These are phyloP conservation scores for Anthoceros angustus DNA, from an alignment of 225 moss, liverwort and hornwort genomes.

Conservation along the genomic window DNA sequence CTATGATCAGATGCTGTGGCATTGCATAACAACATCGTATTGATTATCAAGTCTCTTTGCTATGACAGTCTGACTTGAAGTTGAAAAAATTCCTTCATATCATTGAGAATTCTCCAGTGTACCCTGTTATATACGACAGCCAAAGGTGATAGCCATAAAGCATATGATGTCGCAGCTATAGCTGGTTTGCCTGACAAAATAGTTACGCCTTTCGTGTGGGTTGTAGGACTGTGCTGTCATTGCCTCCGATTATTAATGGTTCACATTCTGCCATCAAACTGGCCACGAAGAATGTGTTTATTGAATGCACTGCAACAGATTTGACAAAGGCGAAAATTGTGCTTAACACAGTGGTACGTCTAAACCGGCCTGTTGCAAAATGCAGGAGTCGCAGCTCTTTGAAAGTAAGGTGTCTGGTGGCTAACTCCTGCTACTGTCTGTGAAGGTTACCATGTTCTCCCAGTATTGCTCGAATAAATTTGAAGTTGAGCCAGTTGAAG, in stretches of 20 bases:
- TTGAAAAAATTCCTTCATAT: slow-evolving; percentile 86
- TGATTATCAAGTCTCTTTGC: slow-evolving; percentile 2
- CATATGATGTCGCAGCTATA: slow-evolving; percentile 6
- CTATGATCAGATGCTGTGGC: not conserved
- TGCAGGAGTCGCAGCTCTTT: not conserved
- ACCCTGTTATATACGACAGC: slow-evolving; percentile 82
- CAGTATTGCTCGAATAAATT: slow-evolving; percentile 64
- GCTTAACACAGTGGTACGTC: slow-evolving; percentile 74
- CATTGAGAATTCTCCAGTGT: slow-evolving; percentile 66
- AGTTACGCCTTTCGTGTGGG: not conserved
- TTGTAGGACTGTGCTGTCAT: slow-evolving; percentile 65
- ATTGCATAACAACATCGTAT: not conserved
- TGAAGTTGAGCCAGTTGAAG: slow-evolving; percentile 84
- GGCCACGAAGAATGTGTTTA: slow-evolving; percentile 68
- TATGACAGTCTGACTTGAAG: slow-evolving; percentile 58
- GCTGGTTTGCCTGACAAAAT: slow-evolving; percentile 7
- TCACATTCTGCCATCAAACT: slow-evolving; percentile 72
- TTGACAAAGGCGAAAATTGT: slow-evolving; percentile 95
- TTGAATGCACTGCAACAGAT: slow-evolving; percentile 93
- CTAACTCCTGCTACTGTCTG: not conserved
- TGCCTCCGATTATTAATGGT: slow-evolving; percentile 88
- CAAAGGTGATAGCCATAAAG: slow-evolving; percentile 33
- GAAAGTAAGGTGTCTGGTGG: not conserved
- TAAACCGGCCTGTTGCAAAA: not conserved
- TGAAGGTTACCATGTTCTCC: slow-evolving; percentile 84